Evolutionary conservation across 1,139 yeast genomes (phyloP).

Genomic region (Debaryomyces nepalensis): DNA sequence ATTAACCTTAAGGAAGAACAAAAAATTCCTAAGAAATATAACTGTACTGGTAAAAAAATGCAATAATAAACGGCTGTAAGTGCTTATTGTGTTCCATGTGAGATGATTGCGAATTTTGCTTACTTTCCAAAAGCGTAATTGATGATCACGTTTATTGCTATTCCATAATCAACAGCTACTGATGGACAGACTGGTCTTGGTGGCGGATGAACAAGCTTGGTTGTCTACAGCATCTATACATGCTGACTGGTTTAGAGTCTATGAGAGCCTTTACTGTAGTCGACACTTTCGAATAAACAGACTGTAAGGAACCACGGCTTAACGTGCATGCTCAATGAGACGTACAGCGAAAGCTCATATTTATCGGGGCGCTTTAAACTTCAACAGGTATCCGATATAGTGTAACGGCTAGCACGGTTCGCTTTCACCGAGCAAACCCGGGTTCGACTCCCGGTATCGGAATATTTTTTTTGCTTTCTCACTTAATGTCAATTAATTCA

Average conservation of each 20-base stretch:
- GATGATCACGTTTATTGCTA: conserved; percentile 6
- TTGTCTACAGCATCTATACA: background rate
- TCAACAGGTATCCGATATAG: conserved; percentile 57
- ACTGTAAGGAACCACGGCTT: no score
- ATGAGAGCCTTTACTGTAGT: no score
- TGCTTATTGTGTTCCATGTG: conserved; percentile 11
- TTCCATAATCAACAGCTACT: background rate
- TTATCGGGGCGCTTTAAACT: no score
- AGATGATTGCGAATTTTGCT: conserved; percentile 11
- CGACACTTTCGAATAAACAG: no score
- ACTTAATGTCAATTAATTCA: no score
- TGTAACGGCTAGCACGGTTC: conserved; percentile 85
- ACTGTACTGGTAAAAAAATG: background rate
- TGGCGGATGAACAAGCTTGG: background rate
- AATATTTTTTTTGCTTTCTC: conserved; percentile 38
- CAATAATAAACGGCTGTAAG: conserved; percentile 7
- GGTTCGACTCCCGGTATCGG: conserved; percentile 86
- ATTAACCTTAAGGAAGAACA: background rate
- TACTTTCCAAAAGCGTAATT: conserved; percentile 2
- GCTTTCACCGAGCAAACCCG: conserved; percentile 84
- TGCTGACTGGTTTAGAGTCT: no score
- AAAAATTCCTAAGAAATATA: background rate
- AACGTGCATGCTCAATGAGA: no score
- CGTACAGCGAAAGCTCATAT: background rate
- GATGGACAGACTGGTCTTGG: background rate